phyloP scores from a whole-genome alignment of 352 stramenopile species.

The Plasmopara muralis region DNA sequence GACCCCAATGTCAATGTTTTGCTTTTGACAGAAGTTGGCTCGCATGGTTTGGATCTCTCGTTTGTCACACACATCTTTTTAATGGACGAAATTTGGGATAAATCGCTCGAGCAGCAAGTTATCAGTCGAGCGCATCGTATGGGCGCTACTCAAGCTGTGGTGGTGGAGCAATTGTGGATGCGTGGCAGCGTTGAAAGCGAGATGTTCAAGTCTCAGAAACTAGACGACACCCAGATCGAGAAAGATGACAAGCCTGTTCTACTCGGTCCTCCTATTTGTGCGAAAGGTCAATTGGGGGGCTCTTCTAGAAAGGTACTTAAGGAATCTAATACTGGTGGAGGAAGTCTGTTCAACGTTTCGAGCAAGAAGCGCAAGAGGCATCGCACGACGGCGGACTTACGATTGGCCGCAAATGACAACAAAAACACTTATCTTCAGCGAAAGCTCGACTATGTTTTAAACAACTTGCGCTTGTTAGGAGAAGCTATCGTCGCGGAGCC shows the following conservation, averaged over 20 bases:
- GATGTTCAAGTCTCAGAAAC: slow-evolving; percentile 47
- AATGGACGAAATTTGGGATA: slow-evolving; percentile 96
- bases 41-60: slow-evolving; percentile 93
- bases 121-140: slow-evolving; percentile 95
- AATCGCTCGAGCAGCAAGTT: slow-evolving; percentile 92
- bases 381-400: slow-evolving; percentile 9
- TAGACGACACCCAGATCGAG: slow-evolving; percentile 10
- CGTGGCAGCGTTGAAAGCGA: slow-evolving; percentile 76
- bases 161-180: slow-evolving; percentile 91
- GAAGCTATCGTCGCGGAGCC: slow-evolving; percentile 33
- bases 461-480: slow-evolving; percentile 38
- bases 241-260: slow-evolving; percentile 7
- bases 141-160: slow-evolving; percentile 86
- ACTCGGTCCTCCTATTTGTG: slow-evolving; percentile 10
- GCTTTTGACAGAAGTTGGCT: slow-evolving; percentile 91
- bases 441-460: slow-evolving; percentile 43
- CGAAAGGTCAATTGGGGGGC: slow-evolving; percentile 6
- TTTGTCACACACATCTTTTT: slow-evolving; percentile 99
- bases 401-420: slow-evolving; percentile 25
- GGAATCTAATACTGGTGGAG: slow-evolving; percentile 26
- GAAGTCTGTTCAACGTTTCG: slow-evolving; percentile 25
- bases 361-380: slow-evolving; percentile 35
- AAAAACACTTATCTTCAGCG: slow-evolving; percentile 37
- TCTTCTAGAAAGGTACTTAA: slow-evolving; percentile 20
- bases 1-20: slow-evolving; percentile 85